These are phyloP conservation scores for Hypoxylon perforatum DNA, from an alignment of 495 filamentous ascomycete species.

Conservation along the genomic window DNA sequence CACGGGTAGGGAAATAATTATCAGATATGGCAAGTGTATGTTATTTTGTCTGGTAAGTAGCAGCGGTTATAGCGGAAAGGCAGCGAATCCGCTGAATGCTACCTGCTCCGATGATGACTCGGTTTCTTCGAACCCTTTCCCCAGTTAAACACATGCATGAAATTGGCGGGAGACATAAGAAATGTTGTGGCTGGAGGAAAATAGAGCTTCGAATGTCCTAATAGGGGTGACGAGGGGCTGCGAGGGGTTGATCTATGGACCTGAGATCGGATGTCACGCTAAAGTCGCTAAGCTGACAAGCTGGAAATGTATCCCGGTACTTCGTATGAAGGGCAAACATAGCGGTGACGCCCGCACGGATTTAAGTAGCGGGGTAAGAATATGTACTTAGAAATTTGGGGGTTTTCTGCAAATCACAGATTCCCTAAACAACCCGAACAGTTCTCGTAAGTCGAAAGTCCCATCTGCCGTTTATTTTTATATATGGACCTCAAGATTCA, in stretches of 20 bases:
- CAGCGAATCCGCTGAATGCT: too few species aligned
- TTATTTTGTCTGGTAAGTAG: too few species aligned
- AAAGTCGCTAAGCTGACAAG: too few species aligned
- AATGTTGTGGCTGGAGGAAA: constrained; percentile 18
- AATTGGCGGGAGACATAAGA: neutral
- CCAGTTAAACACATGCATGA: too few species aligned
- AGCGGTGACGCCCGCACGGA: neutral
- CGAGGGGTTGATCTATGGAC: constrained; percentile 10
- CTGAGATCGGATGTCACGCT: constrained; percentile 30
- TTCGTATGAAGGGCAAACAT: neutral
- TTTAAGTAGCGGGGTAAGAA: constrained; percentile 3
- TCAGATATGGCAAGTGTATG: too few species aligned
- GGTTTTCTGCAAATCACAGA: neutral
- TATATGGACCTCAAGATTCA: neutral
- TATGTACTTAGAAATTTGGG: neutral
- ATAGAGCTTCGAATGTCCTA: constrained; percentile 6
- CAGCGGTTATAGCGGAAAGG: too few species aligned
- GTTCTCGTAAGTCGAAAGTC: neutral
- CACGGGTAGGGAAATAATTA: too few species aligned
- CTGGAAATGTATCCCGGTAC: neutral
- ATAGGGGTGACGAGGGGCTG: constrained; percentile 11
- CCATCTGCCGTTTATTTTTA: constrained; percentile 4
- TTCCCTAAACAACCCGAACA: constrained; percentile 34
- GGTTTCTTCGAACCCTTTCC: too few species aligned
- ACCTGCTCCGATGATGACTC: too few species aligned